These are phyloP conservation scores for Olyra latifolia DNA, from an alignment of 176 grass and related monocot genomes.

Conservation along the genomic window DNA sequence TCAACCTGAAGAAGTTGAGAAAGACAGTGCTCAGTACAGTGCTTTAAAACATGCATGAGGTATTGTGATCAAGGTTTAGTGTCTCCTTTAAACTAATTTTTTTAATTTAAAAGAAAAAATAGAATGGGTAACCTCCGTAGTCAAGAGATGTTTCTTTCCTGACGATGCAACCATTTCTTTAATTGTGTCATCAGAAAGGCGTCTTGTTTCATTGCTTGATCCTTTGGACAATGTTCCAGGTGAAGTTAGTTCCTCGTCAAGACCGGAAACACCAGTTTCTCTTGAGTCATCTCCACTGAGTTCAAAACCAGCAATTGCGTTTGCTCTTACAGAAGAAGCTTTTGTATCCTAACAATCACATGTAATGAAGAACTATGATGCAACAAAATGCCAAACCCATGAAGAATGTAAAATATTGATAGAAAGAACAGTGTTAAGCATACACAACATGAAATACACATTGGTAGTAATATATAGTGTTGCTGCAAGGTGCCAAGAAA, in stretches of 20 bases:
- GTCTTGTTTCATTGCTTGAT: constrained; percentile 30
- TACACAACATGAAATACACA: constrained; percentile 11
- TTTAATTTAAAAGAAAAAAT: neutral
- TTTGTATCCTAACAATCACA: constrained; percentile 52
- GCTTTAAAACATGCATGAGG: constrained; percentile 1
- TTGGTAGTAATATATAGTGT: neutral
- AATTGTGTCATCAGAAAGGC: constrained; percentile 48
- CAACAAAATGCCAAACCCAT: neutral
- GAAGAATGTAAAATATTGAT: constrained; percentile 1
- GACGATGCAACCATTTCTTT: constrained; percentile 58
- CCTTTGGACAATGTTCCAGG: constrained; percentile 19
- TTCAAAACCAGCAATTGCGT: constrained; percentile 47
- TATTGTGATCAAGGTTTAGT: constrained; percentile 5
- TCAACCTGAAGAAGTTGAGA: constrained; percentile 59
- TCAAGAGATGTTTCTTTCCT: constrained; percentile 66
- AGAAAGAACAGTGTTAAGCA: constrained; percentile 29
- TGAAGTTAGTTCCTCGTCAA: constrained; percentile 48
- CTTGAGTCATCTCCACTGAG: constrained; percentile 45
- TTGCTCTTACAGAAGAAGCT: constrained; percentile 49
- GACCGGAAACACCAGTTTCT: constrained; percentile 49
- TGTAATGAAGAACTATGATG: constrained; percentile 12
- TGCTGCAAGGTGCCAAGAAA: neutral
- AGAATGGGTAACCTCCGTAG: constrained; percentile 57
- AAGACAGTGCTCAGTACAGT: constrained; percentile 17
- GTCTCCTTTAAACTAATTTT: neutral